Evolutionary conservation across 345 rosid genomes (phyloP).

Genomic region (Brassica juncea): DNA sequence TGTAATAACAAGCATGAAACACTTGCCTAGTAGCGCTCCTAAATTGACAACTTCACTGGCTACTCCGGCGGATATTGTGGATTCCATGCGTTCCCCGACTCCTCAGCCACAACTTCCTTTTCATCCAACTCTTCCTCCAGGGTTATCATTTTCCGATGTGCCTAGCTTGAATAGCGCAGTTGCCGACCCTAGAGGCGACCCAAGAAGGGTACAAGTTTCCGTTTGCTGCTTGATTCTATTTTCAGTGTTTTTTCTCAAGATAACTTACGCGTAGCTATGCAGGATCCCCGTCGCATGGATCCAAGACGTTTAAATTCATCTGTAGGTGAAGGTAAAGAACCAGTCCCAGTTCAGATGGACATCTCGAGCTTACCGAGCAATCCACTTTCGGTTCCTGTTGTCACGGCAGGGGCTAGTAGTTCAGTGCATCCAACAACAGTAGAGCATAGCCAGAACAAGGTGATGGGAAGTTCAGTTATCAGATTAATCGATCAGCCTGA

Average conservation of each 20-base stretch:
- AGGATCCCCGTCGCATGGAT: slow-evolving; percentile 99
- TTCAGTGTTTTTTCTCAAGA: slow-evolving; percentile 19
- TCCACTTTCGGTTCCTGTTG: slow-evolving; percentile 47
- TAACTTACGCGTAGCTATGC: slow-evolving; percentile 42
- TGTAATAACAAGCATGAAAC: slow-evolving; percentile 92
- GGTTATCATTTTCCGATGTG: slow-evolving; percentile 49
- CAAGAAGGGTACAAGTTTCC: slow-evolving; percentile 75
- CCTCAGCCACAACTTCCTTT: slow-evolving; percentile 44
- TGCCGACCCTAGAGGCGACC: slow-evolving; percentile 84
- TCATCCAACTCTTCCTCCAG: slow-evolving; percentile 45
- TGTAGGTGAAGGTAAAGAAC: slow-evolving; percentile 50
- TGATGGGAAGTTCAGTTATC: slow-evolving; percentile 45
- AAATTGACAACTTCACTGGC: slow-evolving; percentile 53
- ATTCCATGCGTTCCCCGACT: slow-evolving; percentile 49
- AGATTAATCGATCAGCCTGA: slow-evolving; percentile 48
- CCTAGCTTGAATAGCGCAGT: slow-evolving; percentile 46
- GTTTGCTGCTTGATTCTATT: slow-evolving; percentile 23
- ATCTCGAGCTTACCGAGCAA: slow-evolving; percentile 47
- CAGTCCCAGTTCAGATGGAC: slow-evolving; percentile 51
- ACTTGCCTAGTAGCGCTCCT: slow-evolving; percentile 75
- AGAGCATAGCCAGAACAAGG: slow-evolving; percentile 50
- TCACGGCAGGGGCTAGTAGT: slow-evolving; percentile 46
- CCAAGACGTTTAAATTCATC: slow-evolving; percentile 68
- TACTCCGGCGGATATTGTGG: slow-evolving; percentile 50
- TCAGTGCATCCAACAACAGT: slow-evolving; percentile 39